These are phyloP conservation scores for Talaromyces ruber DNA, from an alignment of 495 filamentous ascomycete genomes.

Conservation along the genomic window DNA sequence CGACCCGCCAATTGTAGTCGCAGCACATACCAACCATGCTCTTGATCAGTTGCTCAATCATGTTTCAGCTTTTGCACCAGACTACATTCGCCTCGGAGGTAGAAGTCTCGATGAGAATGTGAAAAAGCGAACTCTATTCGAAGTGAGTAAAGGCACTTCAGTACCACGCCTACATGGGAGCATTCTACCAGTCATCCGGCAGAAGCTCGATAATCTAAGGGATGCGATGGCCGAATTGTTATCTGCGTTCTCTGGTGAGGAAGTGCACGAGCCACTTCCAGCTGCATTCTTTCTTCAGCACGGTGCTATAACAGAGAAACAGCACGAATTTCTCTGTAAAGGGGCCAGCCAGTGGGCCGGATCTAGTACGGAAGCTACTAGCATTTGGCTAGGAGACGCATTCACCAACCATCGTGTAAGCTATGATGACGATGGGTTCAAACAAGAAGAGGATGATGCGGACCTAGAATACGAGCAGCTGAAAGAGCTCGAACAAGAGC, in stretches of 20 bases:
- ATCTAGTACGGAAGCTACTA: conserved; percentile 38
- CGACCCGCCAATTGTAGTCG: conserved; percentile 66
- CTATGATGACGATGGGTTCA: conserved; percentile 33
- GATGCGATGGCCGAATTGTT: conserved; percentile 40
- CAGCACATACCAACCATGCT: conserved; percentile 90
- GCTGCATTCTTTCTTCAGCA: conserved; percentile 32
- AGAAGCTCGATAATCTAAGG: conserved; percentile 34
- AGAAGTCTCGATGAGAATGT: conserved; percentile 56
- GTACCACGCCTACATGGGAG: conserved; percentile 21
- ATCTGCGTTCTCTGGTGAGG: conserved; percentile 28
- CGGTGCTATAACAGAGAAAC: conserved; percentile 50
- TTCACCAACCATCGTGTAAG: conserved; percentile 27
- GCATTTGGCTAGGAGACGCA: conserved; percentile 53
- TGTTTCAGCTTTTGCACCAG: conserved; percentile 52
- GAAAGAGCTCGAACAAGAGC: conserved; percentile 57
- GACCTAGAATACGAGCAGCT: conserved; percentile 60
- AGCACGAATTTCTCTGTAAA: conserved; percentile 52
- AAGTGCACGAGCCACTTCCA: conserved; percentile 12
- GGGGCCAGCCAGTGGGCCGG: conserved; percentile 44
- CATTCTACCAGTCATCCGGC: conserved; percentile 19
- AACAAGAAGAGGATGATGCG: conserved; percentile 48
- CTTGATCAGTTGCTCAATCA: conserved; percentile 74
- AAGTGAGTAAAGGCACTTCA: conserved; percentile 35
- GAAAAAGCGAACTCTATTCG: conserved; percentile 60
- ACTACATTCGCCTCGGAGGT: conserved; percentile 73